Base-by-base conservation (phyloP, 495 filamentous ascomycete species). In the Trichocladium antarcticum region DNA sequence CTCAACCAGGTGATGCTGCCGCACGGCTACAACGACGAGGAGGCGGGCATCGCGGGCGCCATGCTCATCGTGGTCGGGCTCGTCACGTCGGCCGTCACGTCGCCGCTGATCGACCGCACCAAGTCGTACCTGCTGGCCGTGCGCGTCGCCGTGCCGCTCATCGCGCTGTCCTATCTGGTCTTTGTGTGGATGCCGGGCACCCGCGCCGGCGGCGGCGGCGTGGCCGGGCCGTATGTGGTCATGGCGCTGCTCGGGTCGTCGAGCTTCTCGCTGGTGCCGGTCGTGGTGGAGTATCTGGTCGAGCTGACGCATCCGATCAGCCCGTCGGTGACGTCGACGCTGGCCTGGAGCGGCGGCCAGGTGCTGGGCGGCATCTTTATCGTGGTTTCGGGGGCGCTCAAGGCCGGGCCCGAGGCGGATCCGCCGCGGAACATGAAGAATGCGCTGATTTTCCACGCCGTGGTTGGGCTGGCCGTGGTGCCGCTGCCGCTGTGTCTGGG, bases 61-160 rank as follows among this genome's bases (percentile, higher is more conserved):
- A 62, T 93, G 21, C 75, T 97, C n/a, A 97, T 98, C 60, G 69
- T 95, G 41, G 81, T 89, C 47, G 92, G 92, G 17, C 79, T 98
- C 8, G 69, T 95, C 31, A 53, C 74, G 22, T 71, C 88, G 1
- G 92, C 89, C 11, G 68, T 95, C 49, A 68, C 79, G 3, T 83
- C 78, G 1, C 92, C 92, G 7, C 72, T 96, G 50, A 76, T 90
- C 50, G 92, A 97, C 68, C 77, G 80, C 45, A 89, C 78, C 43
- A 90, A 95, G 59, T 73, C 78, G 15, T 94, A 84, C 62, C 71
- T 95, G 3, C 67, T 76, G 22, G 74, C 81, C 32, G 87, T 96
- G 59, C 85, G 84, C 47, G 50, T 84, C 37, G 73, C 83, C 34
- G 79, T 90, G 9, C 89, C 89, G 32, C 58, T 96, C 43, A 75